Percentiles rank a stretch among this genome's conserved stretches.
These are phyloP conservation scores for Epichloe sylvatica DNA, from an alignment of 2,329 filamentous ascomycete species.

Conservation along the genomic window DNA sequence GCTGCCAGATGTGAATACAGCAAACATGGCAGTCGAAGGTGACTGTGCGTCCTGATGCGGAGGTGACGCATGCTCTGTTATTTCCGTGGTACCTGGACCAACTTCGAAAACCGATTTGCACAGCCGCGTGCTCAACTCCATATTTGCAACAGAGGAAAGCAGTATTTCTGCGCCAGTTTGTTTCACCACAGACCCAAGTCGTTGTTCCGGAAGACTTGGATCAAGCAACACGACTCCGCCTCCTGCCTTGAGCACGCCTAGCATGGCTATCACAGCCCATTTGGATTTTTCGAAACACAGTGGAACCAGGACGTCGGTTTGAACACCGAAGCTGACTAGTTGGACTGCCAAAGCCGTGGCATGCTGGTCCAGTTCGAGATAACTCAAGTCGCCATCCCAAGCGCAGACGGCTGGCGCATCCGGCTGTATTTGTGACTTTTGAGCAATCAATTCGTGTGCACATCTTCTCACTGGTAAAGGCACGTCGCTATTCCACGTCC, in stretches of 20 bases:
- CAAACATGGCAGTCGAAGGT: not conserved
- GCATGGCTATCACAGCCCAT: constrained; percentile 30
- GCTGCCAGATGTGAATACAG: not conserved
- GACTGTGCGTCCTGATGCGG: too few species aligned
- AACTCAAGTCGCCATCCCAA: constrained; percentile 36
- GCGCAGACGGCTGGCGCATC: constrained; percentile 30
- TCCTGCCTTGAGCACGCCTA: constrained; percentile 36
- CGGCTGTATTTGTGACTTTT: constrained; percentile 23
- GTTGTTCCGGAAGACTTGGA: constrained; percentile 30
- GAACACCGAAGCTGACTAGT: constrained; percentile 23
- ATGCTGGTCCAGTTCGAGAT: constrained; percentile 27
- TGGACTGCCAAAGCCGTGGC: constrained; percentile 28
- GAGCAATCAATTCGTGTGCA: constrained; percentile 33
- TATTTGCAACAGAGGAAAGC: not conserved
- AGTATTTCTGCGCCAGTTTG: constrained; percentile 12
- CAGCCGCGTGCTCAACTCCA: not conserved
- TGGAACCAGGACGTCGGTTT: constrained; percentile 21
- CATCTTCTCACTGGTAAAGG: constrained; percentile 26
- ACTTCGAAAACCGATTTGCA: too few species aligned
- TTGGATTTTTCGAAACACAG: constrained; percentile 37
- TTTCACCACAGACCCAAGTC: constrained; percentile 30
- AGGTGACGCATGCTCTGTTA: too few species aligned
- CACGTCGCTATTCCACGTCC: constrained; percentile 31
- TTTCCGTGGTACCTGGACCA: too few species aligned
- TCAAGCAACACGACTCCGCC: constrained; percentile 33